A percentile compares a stretch with the other conserved stretches of the same genome.
phyloP scores from a whole-genome alignment of 306 rosid genomes.

The Hylodesmum podocarpum region DNA sequence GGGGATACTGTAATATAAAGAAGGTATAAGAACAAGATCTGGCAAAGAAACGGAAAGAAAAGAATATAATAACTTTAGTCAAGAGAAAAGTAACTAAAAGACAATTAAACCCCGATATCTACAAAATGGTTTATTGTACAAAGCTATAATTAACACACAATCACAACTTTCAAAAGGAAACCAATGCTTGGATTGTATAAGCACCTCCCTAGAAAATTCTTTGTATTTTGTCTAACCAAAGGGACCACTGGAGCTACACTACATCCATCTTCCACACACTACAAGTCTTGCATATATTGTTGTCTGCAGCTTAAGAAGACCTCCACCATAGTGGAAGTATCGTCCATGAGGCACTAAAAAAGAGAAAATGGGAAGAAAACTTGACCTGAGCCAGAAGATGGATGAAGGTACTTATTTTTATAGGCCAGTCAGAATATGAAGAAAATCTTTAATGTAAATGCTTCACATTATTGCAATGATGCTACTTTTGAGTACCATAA shows the following conservation, averaged over 20 bases:
- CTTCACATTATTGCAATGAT: not conserved
- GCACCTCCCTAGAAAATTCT: not conserved
- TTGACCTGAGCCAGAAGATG: not conserved
- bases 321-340: not conserved
- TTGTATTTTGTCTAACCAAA: not conserved
- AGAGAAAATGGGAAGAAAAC: not conserved
- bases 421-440: not conserved
- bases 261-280: not conserved
- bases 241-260: not conserved
- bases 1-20: not conserved
- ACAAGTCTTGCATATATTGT: not conserved
- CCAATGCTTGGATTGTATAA: not conserved
- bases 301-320: not conserved
- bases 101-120: not conserved
- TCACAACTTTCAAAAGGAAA: not conserved
- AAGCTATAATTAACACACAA: not conserved
- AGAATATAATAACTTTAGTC: not conserved
- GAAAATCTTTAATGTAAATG: not conserved
- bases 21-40: not conserved
- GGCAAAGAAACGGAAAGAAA: not conserved
- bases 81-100: not conserved
- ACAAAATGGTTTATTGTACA: not conserved
- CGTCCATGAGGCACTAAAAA: not conserved
- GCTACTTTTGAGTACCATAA: not conserved
- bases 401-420: not conserved